These are phyloP conservation scores for Cyberlindnera japonica DNA, from an alignment of 805 yeast genomes.

Conservation along the genomic window DNA sequence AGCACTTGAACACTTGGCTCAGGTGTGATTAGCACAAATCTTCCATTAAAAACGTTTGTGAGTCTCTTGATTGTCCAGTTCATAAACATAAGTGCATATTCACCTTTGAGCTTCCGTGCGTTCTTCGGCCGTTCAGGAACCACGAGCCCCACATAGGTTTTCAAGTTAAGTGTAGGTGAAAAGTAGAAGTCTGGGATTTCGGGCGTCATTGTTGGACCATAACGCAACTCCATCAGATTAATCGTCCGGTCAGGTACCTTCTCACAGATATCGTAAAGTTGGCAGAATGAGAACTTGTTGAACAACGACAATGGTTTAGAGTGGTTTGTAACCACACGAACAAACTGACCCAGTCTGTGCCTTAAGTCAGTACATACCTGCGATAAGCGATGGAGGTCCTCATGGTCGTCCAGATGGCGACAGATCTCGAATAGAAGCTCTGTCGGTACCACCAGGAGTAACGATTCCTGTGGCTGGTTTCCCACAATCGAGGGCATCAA, in stretches of 20 bases:
- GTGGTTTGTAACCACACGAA: slow-evolving; percentile 9
- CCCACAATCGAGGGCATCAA: not conserved
- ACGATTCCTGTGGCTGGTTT: not conserved
- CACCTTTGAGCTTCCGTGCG: not conserved
- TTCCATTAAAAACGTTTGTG: slow-evolving; percentile 2
- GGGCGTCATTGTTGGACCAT: slow-evolving; percentile 2
- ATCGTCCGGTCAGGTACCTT: slow-evolving; percentile 9
- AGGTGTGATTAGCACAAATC: slow-evolving; percentile 9
- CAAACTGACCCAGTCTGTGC: not conserved
- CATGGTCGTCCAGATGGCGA: slow-evolving; percentile 5
- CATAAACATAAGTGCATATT: slow-evolving; percentile 2
- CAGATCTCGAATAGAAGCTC: slow-evolving; percentile 8
- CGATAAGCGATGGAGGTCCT: slow-evolving; percentile 4
- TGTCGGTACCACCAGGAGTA: slow-evolving; percentile 1
- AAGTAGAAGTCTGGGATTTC: slow-evolving; percentile 1
- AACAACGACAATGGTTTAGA: not conserved
- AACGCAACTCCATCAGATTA: slow-evolving; percentile 7
- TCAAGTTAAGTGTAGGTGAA: not conserved
- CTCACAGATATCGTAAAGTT: not conserved
- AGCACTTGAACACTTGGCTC: slow-evolving; percentile 6
- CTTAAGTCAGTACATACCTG: not conserved
- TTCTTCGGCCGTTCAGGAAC: slow-evolving; percentile 1
- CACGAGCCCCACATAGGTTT: slow-evolving; percentile 4
- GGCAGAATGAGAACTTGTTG: slow-evolving; percentile 1
- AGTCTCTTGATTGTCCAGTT: slow-evolving; percentile 5